A percentile compares a stretch with the other conserved stretches of the same genome.
phyloP scores from a whole-genome alignment of 2,329 filamentous ascomycete species.

The Fusarium sp. region DNA sequence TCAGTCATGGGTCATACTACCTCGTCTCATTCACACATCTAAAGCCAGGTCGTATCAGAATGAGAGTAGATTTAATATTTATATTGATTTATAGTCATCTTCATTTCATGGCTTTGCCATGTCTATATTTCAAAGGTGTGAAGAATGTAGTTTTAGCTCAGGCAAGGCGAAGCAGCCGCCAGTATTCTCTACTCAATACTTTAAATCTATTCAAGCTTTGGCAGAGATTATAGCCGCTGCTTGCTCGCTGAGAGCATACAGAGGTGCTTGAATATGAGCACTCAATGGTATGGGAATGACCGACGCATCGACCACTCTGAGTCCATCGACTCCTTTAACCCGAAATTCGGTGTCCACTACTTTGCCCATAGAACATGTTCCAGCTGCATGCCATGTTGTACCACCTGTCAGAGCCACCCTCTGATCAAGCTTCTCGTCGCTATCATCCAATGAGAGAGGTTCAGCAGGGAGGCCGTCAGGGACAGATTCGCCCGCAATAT shows the following conservation, averaged over 20 bases:
- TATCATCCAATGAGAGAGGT: slow-evolving; percentile 28
- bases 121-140: too few relatives aligned
- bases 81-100: too few relatives aligned
- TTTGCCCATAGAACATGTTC: slow-evolving; percentile 65
- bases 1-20: too few relatives aligned
- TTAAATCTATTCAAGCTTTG: background rate
- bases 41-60: too few relatives aligned
- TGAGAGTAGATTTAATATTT: too few relatives aligned
- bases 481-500: slow-evolving; percentile 39
- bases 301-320: slow-evolving; percentile 51
- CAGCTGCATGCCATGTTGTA: slow-evolving; percentile 64
- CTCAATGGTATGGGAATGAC: slow-evolving; percentile 48
- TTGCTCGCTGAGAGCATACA: slow-evolving; percentile 52
- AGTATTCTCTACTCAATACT: too few relatives aligned
- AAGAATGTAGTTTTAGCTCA: too few relatives aligned
- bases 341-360: slow-evolving; percentile 67
- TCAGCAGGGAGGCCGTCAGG: slow-evolving; percentile 27
- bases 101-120: too few relatives aligned
- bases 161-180: too few relatives aligned
- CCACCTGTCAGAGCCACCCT: slow-evolving; percentile 41
- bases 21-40: too few relatives aligned
- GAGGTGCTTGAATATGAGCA: slow-evolving; percentile 47
- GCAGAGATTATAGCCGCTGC: slow-evolving; percentile 44
- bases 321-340: slow-evolving; percentile 56
- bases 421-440: slow-evolving; percentile 38